Conservation (phyloP, 169 alveolate genomes). For the Theileria equi region DNA sequence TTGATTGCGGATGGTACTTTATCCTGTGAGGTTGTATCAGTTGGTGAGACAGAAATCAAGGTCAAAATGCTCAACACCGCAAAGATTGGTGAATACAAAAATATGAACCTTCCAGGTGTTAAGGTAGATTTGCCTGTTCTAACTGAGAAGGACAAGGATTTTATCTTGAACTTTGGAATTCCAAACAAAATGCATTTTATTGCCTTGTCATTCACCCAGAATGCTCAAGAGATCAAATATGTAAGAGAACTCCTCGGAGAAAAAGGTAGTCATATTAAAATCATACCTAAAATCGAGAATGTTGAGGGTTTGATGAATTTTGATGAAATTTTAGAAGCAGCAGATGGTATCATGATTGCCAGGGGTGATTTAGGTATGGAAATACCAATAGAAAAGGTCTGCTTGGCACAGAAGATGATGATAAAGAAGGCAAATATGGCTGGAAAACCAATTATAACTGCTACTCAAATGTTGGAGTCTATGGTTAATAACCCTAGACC, state of each 20-base stretch:
- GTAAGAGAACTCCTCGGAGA: conserved; percentile 76
- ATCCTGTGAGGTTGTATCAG: conserved; percentile 87
- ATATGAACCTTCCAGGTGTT: conserved; percentile 98
- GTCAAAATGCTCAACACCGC: conserved; percentile 90
- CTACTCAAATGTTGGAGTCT: conserved; percentile 98
- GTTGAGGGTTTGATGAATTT: conserved; percentile 93
- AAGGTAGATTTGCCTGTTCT: conserved; percentile 94
- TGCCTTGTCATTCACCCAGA: conserved; percentile 88
- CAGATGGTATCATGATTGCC: conserved; percentile 99
- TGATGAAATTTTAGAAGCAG: conserved; percentile 90
- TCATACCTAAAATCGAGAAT: conserved; percentile 96
- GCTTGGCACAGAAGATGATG: conserved; percentile 95
- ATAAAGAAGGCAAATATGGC: conserved; percentile 90
- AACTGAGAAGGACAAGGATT: conserved; percentile 96
- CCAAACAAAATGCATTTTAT: conserved; percentile 93
- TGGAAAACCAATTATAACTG: conserved; percentile 96
- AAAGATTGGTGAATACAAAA: conserved; percentile 93
- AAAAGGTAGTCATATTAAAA: conserved; percentile 90
- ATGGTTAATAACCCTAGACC: conserved; percentile 96
- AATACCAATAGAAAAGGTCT: conserved; percentile 95
- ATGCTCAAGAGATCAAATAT: conserved; percentile 74
- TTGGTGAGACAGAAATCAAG: conserved; percentile 76
- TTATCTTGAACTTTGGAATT: conserved; percentile 93
- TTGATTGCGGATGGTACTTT: conserved; percentile 97
- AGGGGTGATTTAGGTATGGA: conserved; percentile 99